A percentile compares a stretch with the other conserved stretches of the same genome.
Evolutionary conservation across 768 basidiomycete species (phyloP).

Genomic region (Zangia roseola): DNA sequence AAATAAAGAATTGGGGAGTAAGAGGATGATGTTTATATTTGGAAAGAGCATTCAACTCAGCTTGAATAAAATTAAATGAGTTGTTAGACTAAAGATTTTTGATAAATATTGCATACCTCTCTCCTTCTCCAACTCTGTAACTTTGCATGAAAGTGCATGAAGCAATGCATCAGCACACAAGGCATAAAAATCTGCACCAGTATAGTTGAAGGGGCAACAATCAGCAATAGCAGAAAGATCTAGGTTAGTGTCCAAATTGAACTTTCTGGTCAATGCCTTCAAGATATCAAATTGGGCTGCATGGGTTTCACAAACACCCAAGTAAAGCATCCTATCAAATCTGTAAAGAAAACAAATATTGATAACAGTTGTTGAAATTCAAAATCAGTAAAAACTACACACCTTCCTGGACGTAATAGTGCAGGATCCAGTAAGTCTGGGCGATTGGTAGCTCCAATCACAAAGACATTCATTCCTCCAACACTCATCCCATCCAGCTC

Average conservation of each 20-base stretch:
- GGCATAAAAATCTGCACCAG: slow-evolving; percentile 98
- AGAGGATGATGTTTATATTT: slow-evolving; percentile 54
- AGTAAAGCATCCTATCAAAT: slow-evolving; percentile 95
- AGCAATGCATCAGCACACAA: slow-evolving; percentile 96
- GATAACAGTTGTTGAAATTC: not conserved
- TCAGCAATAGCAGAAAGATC: slow-evolving; percentile 63
- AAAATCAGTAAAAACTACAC: slow-evolving; percentile 15
- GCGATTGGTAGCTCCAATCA: slow-evolving; percentile 94
- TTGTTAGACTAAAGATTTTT: not conserved
- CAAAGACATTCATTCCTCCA: slow-evolving; percentile 76
- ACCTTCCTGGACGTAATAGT: slow-evolving; percentile 85
- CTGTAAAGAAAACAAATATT: slow-evolving; percentile 42
- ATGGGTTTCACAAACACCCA: slow-evolving; percentile 88
- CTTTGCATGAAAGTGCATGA: slow-evolving; percentile 89
- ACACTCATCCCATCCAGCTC: slow-evolving; percentile 89
- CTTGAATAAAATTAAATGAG: not conserved
- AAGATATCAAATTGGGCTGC: slow-evolving; percentile 84
- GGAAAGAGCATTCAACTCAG: slow-evolving; percentile 45
- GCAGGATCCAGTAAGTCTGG: slow-evolving; percentile 92
- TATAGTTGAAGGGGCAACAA: slow-evolving; percentile 87
- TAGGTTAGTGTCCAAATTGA: slow-evolving; percentile 70
- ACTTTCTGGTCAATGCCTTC: slow-evolving; percentile 89
- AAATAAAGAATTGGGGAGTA: slow-evolving; percentile 87
- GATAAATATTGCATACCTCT: slow-evolving; percentile 50
- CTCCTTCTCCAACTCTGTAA: slow-evolving; percentile 70